Percentiles rank a stretch among this genome's conserved stretches.
phyloP scores from a whole-genome alignment of 352 stramenopile species.

The Phytopythium boreale region DNA sequence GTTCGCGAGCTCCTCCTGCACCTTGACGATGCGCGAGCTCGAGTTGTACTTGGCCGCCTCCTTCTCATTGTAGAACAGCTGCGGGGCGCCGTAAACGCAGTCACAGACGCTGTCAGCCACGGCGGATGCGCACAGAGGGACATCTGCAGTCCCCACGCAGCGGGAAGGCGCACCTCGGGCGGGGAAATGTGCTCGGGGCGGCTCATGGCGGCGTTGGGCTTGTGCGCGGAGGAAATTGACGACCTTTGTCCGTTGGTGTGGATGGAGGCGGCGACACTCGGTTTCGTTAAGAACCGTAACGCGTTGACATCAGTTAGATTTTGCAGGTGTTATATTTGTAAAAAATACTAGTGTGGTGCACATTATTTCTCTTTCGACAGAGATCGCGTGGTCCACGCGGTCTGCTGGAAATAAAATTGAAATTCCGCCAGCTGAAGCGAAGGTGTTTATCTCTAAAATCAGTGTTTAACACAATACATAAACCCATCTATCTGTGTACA shows the following conservation, averaged over 20 bases:
- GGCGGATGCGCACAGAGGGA: not conserved
- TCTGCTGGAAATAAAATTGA: no score
- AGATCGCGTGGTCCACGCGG: no score
- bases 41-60: slow-evolving; percentile 93
- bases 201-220: slow-evolving; percentile 48
- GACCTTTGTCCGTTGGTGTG: not conserved
- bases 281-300: not conserved
- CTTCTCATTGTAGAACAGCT: slow-evolving; percentile 93
- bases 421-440: not conserved
- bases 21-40: slow-evolving; percentile 91
- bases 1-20: slow-evolving; percentile 93
- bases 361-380: no score
- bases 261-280: not conserved
- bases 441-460: not conserved
- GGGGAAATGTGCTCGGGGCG: slow-evolving; percentile 84
- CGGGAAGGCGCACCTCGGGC: slow-evolving; percentile 53
- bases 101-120: not conserved
- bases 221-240: not conserved
- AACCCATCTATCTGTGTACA: no score
- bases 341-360: no score
- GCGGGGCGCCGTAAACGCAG: not conserved
- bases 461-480: not conserved
- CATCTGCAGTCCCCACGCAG: not conserved
- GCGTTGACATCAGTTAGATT: no score
- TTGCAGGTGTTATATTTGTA: not conserved